Evolutionary conservation across 2,329 filamentous ascomycete genomes (phyloP).

Genomic region (Mycocentrospora acerina): DNA sequence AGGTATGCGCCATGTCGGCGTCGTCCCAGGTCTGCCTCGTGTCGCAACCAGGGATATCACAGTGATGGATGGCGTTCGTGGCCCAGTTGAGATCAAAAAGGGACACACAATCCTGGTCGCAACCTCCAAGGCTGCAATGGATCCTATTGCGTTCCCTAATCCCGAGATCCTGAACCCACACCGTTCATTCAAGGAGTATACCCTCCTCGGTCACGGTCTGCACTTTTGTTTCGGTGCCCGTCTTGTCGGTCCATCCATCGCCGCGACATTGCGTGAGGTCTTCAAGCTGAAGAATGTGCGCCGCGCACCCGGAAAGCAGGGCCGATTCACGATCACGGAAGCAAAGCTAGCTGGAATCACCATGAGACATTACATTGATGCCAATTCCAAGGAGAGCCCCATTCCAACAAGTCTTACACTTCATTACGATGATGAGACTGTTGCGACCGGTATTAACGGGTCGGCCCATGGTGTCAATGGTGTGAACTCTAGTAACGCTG

Average conservation of each 20-base stretch:
- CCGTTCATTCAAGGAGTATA: constrained; percentile 36
- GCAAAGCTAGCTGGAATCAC: constrained; percentile 51
- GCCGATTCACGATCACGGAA: constrained; percentile 46
- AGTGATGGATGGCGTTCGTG: constrained; percentile 54
- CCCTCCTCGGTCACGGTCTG: constrained; percentile 32
- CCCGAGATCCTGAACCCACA: constrained; percentile 42
- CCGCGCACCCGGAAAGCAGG: constrained; percentile 33
- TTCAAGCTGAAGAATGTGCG: constrained; percentile 38
- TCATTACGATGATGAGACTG: constrained; percentile 27
- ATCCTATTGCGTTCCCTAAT: constrained; percentile 34
- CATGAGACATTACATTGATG: constrained; percentile 53
- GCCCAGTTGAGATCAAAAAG: constrained; percentile 49
- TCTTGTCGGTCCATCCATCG: constrained; percentile 29
- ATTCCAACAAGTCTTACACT: constrained; percentile 32
- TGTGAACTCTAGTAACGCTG: constrained; percentile 4
- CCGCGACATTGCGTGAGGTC: constrained; percentile 34
- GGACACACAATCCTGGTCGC: constrained; percentile 40
- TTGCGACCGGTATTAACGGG: constrained; percentile 10
- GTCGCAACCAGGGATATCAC: constrained; percentile 47
- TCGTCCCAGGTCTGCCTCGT: constrained; percentile 55
- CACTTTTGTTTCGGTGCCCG: constrained; percentile 39
- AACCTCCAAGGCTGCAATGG: constrained; percentile 44
- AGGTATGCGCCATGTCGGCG: constrained; percentile 56
- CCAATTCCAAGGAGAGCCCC: constrained; percentile 49
- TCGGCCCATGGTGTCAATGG: constrained; percentile 11